Conservation (phyloP, 1,139 yeast genomes). For the Hemisphaericaspora xylanilytica region DNA sequence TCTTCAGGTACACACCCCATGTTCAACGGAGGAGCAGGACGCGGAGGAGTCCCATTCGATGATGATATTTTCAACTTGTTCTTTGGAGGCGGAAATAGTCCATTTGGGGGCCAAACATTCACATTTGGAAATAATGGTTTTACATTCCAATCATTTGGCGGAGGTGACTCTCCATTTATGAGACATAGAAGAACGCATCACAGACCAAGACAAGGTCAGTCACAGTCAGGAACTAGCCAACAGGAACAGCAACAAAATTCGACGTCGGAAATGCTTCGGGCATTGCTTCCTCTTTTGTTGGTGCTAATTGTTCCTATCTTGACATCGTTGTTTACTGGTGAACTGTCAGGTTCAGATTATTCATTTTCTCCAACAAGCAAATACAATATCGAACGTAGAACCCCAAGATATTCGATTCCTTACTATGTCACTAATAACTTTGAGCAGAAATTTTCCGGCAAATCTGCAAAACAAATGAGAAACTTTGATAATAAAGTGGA, state of each 20-base stretch:
- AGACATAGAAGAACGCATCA: conserved; percentile 20
- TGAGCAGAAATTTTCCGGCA: conserved; percentile 11
- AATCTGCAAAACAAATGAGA: conserved; percentile 38
- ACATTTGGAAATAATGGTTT: conserved; percentile 50
- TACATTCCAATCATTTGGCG: conserved; percentile 51
- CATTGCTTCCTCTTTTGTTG: conserved; percentile 55
- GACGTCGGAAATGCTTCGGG: conserved; percentile 43
- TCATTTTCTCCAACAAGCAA: conserved; percentile 43
- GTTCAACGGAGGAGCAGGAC: conserved; percentile 10
- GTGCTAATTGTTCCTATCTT: conserved; percentile 58
- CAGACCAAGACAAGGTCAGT: conserved; percentile 13
- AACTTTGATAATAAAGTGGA: conserved; percentile 69
- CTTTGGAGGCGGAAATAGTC: conserved; percentile 44
- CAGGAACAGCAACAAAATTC: conserved; percentile 29
- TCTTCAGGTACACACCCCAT: conserved; percentile 6
- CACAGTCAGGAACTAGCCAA: conserved; percentile 15
- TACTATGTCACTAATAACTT: conserved; percentile 57
- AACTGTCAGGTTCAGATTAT: conserved; percentile 43
- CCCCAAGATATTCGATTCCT: conserved; percentile 61
- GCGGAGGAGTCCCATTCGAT: conserved; percentile 26
- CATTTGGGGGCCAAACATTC: conserved; percentile 42
- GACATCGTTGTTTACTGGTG: conserved; percentile 47
- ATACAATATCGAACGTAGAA: conserved; percentile 46
- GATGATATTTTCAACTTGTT: conserved; percentile 61
- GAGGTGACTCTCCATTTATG: conserved; percentile 45